Conservation (phyloP, 2,329 filamentous ascomycete genomes). For the Thelonectria blattea region DNA sequence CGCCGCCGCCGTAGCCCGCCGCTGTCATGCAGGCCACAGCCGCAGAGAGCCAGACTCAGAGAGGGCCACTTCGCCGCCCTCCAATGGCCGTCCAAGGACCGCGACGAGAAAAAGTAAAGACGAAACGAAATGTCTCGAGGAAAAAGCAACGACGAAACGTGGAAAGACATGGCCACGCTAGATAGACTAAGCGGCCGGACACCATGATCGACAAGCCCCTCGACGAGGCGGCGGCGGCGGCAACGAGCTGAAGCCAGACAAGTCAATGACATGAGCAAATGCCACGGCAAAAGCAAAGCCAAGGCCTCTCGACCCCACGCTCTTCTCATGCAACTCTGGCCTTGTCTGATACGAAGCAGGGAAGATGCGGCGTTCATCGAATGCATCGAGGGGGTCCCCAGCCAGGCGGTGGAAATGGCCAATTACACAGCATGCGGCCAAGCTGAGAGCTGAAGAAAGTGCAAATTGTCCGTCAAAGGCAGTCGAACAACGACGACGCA, state of each 20-base stretch:
- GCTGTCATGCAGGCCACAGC: slow-evolving; percentile 30
- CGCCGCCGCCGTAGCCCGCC: slow-evolving; percentile 4
- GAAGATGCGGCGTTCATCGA: slow-evolving; percentile 4
- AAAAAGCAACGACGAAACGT: slow-evolving; percentile 22
- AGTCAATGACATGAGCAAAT: background rate
- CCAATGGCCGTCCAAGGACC: slow-evolving; percentile 7
- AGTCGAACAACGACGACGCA: background rate
- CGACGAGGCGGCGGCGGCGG: background rate
- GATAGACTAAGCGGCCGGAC: slow-evolving; percentile 5
- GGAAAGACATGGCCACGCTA: background rate
- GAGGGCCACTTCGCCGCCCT: background rate
- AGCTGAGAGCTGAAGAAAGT: background rate
- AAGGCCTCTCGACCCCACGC: slow-evolving; percentile 5
- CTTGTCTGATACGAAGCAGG: slow-evolving; percentile 9
- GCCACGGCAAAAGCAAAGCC: background rate
- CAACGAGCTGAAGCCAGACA: slow-evolving; percentile 14
- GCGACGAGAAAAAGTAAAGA: slow-evolving; percentile 17
- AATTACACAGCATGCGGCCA: background rate
- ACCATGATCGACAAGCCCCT: slow-evolving; percentile 17
- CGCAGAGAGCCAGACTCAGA: slow-evolving; percentile 18
- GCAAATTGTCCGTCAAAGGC: background rate
- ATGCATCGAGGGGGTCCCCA: background rate
- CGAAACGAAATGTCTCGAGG: background rate
- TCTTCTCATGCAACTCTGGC: slow-evolving; percentile 6
- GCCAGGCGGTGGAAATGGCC: background rate